Base-by-base conservation (phyloP, 208 protist genomes). In the Crithidia acanthocephali region DNA sequence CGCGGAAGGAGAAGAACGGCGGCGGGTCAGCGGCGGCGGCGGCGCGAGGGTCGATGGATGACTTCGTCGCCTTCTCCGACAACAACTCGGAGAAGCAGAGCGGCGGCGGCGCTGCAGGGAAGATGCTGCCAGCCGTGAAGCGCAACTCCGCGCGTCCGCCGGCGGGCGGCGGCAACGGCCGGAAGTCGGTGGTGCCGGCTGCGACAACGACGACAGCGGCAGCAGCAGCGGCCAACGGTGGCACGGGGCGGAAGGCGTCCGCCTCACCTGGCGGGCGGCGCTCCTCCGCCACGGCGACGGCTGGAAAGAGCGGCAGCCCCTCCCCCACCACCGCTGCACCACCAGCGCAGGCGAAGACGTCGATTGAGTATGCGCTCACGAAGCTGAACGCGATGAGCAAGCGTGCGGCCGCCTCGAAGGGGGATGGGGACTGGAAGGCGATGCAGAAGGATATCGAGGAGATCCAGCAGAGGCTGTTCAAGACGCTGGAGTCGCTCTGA, bases 311-410 rank as follows among this genome's bases (percentile, higher is more conserved):
- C 23, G 40, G 57, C 4, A 33, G 25, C 25, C 9, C 57, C 2
- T 9, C 53, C 35, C 51, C 48, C 61, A 42, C 27, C 33, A 48
- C 48, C 18, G 27, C 52, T 6, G 58, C 72, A 2, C 56, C 62
- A n/a, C 22, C 66, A 2, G 44, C 71, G 11, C 62, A 45, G 45
- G 56, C 87, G 57, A 65, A 70, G 37, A 75, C 79, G 61, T 76
- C 77, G 8, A 48, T 92, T 18, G 83, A 92, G 72, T 73, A 84
- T 25, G 67, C 84, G 10, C 55, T 94, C 51, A 48, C 79, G 15
- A 86, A 80, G 72, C 74, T 94, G 35, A 82, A 80, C 56, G 64
- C 68, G 13, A 67, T 94, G 56, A 74, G 83, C 65, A 79, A 84
- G 70, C 69, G 72, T 22, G 65, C 62, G 6, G 28, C 63, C 2